These are phyloP conservation scores for Coemansia sp. DNA, from an alignment of 192 early-diverging fungal species.

Conservation along the genomic window DNA sequence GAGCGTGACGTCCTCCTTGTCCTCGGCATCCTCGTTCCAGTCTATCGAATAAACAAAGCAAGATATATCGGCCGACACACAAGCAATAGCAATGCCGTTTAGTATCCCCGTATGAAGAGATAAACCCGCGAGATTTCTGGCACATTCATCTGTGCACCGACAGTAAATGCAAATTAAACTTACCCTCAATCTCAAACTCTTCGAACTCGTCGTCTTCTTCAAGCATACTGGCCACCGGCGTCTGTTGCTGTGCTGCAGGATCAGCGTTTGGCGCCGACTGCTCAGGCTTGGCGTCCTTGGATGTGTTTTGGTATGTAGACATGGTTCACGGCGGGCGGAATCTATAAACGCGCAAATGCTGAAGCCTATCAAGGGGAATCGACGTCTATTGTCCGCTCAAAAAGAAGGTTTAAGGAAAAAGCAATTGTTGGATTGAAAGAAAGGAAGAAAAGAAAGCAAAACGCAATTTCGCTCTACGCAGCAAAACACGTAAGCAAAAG, in stretches of 20 bases:
- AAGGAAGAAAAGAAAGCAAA: not conserved
- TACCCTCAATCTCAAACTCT: constrained; percentile 85
- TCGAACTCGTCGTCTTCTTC: constrained; percentile 96
- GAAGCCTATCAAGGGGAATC: not conserved
- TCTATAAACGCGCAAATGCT: not conserved
- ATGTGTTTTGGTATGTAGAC: constrained; percentile 22
- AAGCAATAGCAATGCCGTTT: not conserved
- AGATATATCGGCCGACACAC: not conserved
- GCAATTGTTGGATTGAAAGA: not conserved
- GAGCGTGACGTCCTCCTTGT: constrained; percentile 61
- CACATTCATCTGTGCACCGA: too few species aligned
- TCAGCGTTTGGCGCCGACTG: constrained; percentile 8
- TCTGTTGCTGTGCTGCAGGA: constrained; percentile 14
- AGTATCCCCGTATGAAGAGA: not conserved
- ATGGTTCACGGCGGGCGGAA: constrained; percentile 2
- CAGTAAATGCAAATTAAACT: not conserved
- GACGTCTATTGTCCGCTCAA: not conserved
- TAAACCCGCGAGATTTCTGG: not conserved
- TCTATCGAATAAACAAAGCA: constrained; percentile 52
- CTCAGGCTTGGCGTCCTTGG: constrained; percentile 15
- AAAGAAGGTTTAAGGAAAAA: not conserved
- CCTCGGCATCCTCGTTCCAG: constrained; percentile 78
- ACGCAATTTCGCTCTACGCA: not conserved
- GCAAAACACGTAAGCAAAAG: constrained; percentile 9
- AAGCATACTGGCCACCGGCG: constrained; percentile 64